Base-by-base conservation (phyloP, 78 protist species). In the Emiliania huxleyi region DNA sequence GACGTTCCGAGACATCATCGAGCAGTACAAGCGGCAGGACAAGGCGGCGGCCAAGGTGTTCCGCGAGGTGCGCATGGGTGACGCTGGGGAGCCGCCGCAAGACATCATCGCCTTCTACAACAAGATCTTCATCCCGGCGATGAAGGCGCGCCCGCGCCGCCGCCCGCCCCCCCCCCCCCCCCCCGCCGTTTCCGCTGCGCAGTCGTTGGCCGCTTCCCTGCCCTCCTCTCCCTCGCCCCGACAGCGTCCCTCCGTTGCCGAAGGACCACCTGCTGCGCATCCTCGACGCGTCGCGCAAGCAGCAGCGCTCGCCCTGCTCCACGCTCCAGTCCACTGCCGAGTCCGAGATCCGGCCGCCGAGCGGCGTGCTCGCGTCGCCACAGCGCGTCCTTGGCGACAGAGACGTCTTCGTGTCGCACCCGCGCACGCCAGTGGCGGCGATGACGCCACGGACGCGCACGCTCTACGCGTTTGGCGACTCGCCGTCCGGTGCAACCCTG, bases 61-160 rank as follows among this genome's bases (percentile, higher is more conserved):
- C 85, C 85, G 85, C 46, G 85, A 77, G 26, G 85, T 71, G 35
- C 81, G 81, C 42, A 71, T 71, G 81, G 33, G 2, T 3, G 21
- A 45, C 18, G 85, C 85, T 2, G 85, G 4, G 35, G 85, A 77
- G n/a, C 19, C 15, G 46, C 85, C 85, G 46, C 85, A 77, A 40
- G 85, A 77, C 85, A 77, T 77, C 44, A 77, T 77, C 29, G 6
- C 25, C 37, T 77, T 77, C 26, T 77, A 77, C 85, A 77, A 77
- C 85, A 37, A 40, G 46, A 77, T 77, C 85, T 77, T 40, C 46
- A 77, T 77, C 33, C 85, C 85, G 44, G 29, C 4, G 35, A 77
- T 77, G 85, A 77, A 40, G n/a, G n/a, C n/a, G n/a, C n/a, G n/a
- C n/a, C n/a, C n/a, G n/a, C n/a, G n/a, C n/a, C n/a, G n/a, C n/a